Conservation (phyloP, 164 flowering plant species). For the grape (Vitis vinifera) region ASM3070453v1 NC_081820.1:550001-550500, state of each 20-base stretch:
- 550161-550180: slow-evolving; percentile 31
- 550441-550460: slow-evolving; percentile 43
- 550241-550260: slow-evolving; percentile 21
- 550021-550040: slow-evolving; percentile 11
- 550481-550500: slow-evolving; percentile 97
- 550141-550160: slow-evolving; percentile 28
- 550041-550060: background rate
- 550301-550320: slow-evolving; percentile 71
- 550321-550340: slow-evolving; percentile 41
- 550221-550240: slow-evolving; percentile 31
- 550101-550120: slow-evolving; percentile 32
- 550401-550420: slow-evolving; percentile 4
- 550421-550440: slow-evolving; percentile 17
- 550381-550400: slow-evolving; percentile 23
- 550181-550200: slow-evolving; percentile 43
- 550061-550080: slow-evolving; percentile 47
- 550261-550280: slow-evolving; percentile 59
- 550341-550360: slow-evolving; percentile 29
- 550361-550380: slow-evolving; percentile 17
- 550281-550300: slow-evolving; percentile 95
- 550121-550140: slow-evolving; percentile 34
- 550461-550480: slow-evolving; percentile 60
- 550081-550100: slow-evolving; percentile 48
- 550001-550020: background rate
- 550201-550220: slow-evolving; percentile 41